Base-by-base conservation (phyloP, 805 yeast genomes). In the Suhomyces emberorum region DNA sequence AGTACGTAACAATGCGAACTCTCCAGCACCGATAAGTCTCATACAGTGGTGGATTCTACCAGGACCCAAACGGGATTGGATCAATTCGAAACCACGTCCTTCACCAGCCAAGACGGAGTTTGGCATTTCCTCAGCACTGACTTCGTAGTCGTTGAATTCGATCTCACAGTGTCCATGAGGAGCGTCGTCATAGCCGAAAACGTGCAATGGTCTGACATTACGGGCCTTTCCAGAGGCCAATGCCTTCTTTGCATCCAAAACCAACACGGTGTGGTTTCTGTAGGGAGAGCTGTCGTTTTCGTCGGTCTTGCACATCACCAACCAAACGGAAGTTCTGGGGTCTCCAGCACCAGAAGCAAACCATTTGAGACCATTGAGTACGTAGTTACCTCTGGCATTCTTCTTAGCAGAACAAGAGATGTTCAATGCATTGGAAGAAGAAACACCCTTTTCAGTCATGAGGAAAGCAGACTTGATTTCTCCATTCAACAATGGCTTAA, bases 121-220 rank as follows among this genome's bases (percentile, higher is more conserved):
- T n/a, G 59, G 52, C 54, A 65, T 72, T 35, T 70, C 65, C 7
- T 65, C 70, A 15, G 43, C 47, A 3, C 77, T 71, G 7, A 79
- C 67, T 35, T 66, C 74, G 42, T 65, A 72, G 48, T 73, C 60
- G 22, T 63, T 56, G 53, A 79, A 79, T 32, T 55, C 63, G 37
- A 79, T 67, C 51, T 79, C 83, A 61, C 75, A 74, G 50, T 79
- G 84, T n/a, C 85, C 85, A 52, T 79, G 84, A 3, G 85, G 85
- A 18, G 83, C 83, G 50, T 79, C 84, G 49, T 79, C 84, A 44
- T 68, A 76, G 3, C 84, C 84, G 49, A 75, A 72, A 1, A 79
- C 76, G 14, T 49, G 40, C 47, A 77, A 60, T 3, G 82, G 81
- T 29, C 84, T 63, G 22, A 72, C 55, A 21, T 76, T 45, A 18